These are phyloP conservation scores for Alternaria brassicae DNA, from an alignment of 2,329 filamentous ascomycete species.

Conservation along the genomic window DNA sequence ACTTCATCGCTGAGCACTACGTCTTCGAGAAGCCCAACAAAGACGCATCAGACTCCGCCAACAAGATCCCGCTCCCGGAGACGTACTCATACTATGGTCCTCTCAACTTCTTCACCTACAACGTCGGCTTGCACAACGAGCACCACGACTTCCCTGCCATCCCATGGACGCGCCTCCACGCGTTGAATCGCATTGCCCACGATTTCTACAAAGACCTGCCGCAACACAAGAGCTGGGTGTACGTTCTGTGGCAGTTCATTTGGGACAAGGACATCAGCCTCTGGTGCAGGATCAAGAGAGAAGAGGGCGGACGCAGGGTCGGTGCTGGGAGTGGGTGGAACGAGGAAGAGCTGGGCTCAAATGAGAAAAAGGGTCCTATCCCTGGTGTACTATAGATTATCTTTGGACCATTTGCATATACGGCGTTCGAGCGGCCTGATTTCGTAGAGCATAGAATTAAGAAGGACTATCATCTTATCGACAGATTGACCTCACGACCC, in stretches of 20 bases:
- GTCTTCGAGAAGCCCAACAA: conserved; percentile 60
- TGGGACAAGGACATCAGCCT: conserved; percentile 87
- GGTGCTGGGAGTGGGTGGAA: conserved; percentile 54
- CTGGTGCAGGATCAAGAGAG: conserved; percentile 91
- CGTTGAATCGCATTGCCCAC: conserved; percentile 77
- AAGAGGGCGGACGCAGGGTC: conserved; percentile 73
- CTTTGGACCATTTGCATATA: neutral
- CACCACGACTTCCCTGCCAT: conserved; percentile 98
- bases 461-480: neutral
- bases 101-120: conserved; percentile 92
- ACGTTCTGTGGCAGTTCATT: conserved; percentile 95
- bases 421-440: conserved; percentile 7
- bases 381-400: conserved; percentile 42
- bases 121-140: conserved; percentile 97
- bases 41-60: conserved; percentile 61
- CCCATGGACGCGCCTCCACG: conserved; percentile 87
- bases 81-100: conserved; percentile 97
- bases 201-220: conserved; percentile 94
- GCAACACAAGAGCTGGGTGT: conserved; percentile 86
- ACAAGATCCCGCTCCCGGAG: conserved; percentile 71
- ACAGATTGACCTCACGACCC: neutral
- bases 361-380: conserved; percentile 57
- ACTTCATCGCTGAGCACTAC: conserved; percentile 96
- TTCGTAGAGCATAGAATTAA: conserved; percentile 5
- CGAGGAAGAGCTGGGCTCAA: conserved; percentile 58